Base-by-base conservation (phyloP, 441 rosid species). In the Daphne laureola region DNA sequence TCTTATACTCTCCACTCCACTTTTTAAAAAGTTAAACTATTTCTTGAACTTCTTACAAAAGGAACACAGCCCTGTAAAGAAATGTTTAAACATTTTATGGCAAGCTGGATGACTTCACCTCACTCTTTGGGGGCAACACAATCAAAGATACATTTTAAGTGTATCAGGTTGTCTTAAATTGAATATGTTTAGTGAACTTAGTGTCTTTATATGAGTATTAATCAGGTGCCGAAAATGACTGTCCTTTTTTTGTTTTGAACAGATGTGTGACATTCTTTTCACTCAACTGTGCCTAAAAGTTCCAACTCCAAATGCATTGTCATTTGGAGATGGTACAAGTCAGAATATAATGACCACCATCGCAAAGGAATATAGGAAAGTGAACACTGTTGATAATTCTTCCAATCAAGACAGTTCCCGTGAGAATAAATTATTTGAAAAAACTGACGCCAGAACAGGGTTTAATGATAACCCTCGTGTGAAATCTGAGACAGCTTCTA, bases 241-340 rank as follows among this genome's bases (percentile, higher is more conserved):
- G 14, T 67, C 50, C 43, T 41, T 16, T 50, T 53, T 25, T 62
- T 65, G 53, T 70, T 51, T 64, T 56, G 31, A 54, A 72, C 87
- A 90, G 99, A 94, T 94, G 99, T 94, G 99, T 67, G 96, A 84
- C 76, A 87, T 94, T 67, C 77, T 94, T 49, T 90, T 94, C 83
- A 87, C 96, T 61, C 99, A 94, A 79, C 63, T 94, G 64, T 86
- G 97, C 84, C 81, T 94, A 75, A 94, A 87, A 90, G 96, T 90
- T 62, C 79, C 76, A 56, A 77, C 80, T 4, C 43, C 83, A 46
- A 68, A 71, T 60, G 73, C 72, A 27, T 75, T 62, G 62, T 68
- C 80, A 62, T 67, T 72, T 47, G 83, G 88, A 60, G 86, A 77
- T 59, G 68, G 78, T 49, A 26, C 52, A 27, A 69, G 59, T 12